Conservation (phyloP, 2,329 filamentous ascomycete species). For the Alternaria metachromatica region DNA sequence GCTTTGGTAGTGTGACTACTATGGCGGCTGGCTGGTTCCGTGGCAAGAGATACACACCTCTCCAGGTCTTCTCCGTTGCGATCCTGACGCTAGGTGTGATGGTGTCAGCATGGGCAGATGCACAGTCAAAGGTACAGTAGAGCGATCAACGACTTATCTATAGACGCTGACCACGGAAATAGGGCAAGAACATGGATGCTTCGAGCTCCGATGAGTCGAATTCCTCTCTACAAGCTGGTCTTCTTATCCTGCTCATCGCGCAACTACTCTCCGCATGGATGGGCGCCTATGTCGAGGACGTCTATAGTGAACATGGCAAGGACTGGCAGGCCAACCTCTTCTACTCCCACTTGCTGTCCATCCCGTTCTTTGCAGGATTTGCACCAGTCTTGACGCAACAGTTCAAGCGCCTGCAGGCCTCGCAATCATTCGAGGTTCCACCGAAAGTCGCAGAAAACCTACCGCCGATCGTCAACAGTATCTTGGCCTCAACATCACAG, state of each 20-base stretch:
- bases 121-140: conserved; percentile 73
- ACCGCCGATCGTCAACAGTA: conserved; percentile 37
- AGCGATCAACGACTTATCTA: neutral
- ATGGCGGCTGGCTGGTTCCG: conserved; percentile 88
- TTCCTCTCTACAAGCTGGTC: conserved; percentile 69
- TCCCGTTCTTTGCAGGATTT: conserved; percentile 79
- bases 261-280: conserved; percentile 92
- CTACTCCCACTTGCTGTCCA: conserved; percentile 80
- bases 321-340: conserved; percentile 97
- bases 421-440: conserved; percentile 62
- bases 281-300: conserved; percentile 92
- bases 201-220: conserved; percentile 49
- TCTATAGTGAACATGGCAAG: conserved; percentile 83
- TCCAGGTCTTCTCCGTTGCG: conserved; percentile 81
- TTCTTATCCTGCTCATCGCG: conserved; percentile 82
- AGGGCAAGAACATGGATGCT: conserved; percentile 54
- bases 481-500: conserved; percentile 59
- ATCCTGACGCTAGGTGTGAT: conserved; percentile 87
- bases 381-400: conserved; percentile 69
- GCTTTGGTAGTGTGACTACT: conserved; percentile 93
- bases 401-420: conserved; percentile 68
- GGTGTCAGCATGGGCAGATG: conserved; percentile 87
- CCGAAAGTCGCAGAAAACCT: conserved; percentile 35
- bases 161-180: conserved; percentile 10
- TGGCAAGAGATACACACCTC: conserved; percentile 80